Conservation (phyloP, 1,284 basidiomycete species). For the Ganoderma lucidum region DNA sequence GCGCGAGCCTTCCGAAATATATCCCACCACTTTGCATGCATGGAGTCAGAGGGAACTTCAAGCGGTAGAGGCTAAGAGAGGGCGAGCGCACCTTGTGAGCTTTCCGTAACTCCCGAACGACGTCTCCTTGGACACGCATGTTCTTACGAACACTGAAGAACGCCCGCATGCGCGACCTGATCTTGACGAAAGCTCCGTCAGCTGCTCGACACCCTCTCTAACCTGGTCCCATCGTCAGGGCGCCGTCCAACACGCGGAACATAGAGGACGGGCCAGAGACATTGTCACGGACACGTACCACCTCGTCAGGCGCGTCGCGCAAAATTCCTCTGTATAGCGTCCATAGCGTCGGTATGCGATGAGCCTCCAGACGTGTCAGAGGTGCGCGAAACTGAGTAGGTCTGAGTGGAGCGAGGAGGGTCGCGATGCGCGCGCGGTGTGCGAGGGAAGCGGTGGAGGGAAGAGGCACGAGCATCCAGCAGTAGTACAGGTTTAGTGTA, state of each 20-base stretch:
- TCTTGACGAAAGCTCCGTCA: conserved; percentile 45
- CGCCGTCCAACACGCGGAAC: neutral
- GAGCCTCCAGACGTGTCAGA: conserved; percentile 76
- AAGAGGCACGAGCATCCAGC: conserved; percentile 24
- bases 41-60: neutral
- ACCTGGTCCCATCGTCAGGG: neutral
- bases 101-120: conserved; percentile 42
- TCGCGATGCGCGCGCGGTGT: conserved; percentile 61
- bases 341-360: conserved; percentile 81
- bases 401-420: conserved; percentile 61
- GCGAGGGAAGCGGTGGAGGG: conserved; percentile 46
- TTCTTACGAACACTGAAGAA: conserved; percentile 62
- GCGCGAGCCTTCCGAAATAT: conserved; percentile 58
- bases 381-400: conserved; percentile 68
- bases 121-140: conserved; percentile 39
- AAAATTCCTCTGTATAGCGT: conserved; percentile 77
- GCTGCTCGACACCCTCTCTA: neutral
- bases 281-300: conserved; percentile 50
- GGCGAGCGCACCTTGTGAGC: conserved; percentile 47
- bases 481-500: neutral
- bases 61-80: conserved; percentile 40
- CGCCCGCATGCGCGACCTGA: conserved; percentile 60
- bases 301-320: conserved; percentile 57
- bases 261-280: neutral
- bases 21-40: conserved; percentile 65